Percentiles rank a stretch among this genome's conserved stretches.
Evolutionary conservation across 1,139 yeast species (phyloP).

Genomic region (Suhomyces kunorum): DNA sequence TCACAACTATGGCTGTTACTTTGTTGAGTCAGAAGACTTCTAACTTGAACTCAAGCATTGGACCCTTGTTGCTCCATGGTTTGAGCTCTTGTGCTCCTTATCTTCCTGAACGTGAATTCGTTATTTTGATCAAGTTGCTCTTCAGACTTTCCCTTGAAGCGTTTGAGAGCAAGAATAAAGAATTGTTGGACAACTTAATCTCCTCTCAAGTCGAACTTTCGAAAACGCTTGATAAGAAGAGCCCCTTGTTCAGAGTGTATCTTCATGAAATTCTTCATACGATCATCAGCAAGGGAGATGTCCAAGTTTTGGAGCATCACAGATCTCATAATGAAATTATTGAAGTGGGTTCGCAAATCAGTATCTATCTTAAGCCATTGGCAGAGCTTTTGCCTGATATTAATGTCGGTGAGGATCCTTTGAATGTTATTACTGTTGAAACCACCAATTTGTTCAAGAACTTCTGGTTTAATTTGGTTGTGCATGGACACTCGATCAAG

Average conservation of each 20-base stretch:
- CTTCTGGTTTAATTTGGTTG: slow-evolving; percentile 92
- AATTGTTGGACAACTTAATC: slow-evolving; percentile 38
- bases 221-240: slow-evolving; percentile 36
- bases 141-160: slow-evolving; percentile 41
- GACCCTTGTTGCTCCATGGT: slow-evolving; percentile 53
- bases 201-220: slow-evolving; percentile 59
- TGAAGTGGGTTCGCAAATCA: slow-evolving; percentile 74
- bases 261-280: slow-evolving; percentile 65
- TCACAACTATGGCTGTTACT: slow-evolving; percentile 79
- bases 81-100: slow-evolving; percentile 59
- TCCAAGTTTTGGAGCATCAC: slow-evolving; percentile 75
- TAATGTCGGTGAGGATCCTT: slow-evolving; percentile 39
- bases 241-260: slow-evolving; percentile 57
- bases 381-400: slow-evolving; percentile 71
- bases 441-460: slow-evolving; percentile 70
- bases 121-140: slow-evolving; percentile 51
- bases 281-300: slow-evolving; percentile 80
- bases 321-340: slow-evolving; percentile 78
- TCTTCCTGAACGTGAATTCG: slow-evolving; percentile 61
- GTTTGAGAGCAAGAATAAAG: slow-evolving; percentile 32
- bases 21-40: slow-evolving; percentile 74
- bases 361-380: slow-evolving; percentile 67
- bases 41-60: slow-evolving; percentile 29
- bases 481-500: slow-evolving; percentile 77
- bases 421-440: slow-evolving; percentile 43